Evolutionary conservation across 2,329 filamentous ascomycete species (phyloP).

Genomic region (Onygenales sp.): DNA sequence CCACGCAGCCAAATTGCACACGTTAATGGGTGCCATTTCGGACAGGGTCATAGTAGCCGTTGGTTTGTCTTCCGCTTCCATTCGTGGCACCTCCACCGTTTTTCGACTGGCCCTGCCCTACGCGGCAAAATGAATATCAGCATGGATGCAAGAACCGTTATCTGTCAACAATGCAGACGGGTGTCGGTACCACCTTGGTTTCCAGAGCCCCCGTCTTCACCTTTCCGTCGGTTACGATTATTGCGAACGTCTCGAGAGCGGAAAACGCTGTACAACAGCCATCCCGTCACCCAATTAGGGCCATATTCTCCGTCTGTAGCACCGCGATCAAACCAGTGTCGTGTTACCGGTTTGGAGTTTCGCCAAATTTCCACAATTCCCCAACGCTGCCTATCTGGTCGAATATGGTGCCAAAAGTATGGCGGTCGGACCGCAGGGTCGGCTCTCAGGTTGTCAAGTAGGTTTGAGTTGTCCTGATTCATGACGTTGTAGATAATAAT

Average conservation of each 20-base stretch:
- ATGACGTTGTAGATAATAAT: slow-evolving; percentile 34
- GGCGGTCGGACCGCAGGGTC: slow-evolving; percentile 30
- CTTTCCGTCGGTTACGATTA: slow-evolving; percentile 35
- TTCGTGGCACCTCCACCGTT: slow-evolving; percentile 13
- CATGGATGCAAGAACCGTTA: neutral
- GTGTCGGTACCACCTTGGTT: slow-evolving; percentile 2
- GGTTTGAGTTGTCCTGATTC: slow-evolving; percentile 30
- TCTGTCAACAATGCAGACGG: neutral
- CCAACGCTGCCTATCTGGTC: slow-evolving; percentile 33
- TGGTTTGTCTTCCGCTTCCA: slow-evolving; percentile 17
- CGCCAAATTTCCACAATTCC: slow-evolving; percentile 34
- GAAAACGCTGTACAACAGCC: slow-evolving; percentile 40
- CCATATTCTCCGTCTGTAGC: slow-evolving; percentile 34
- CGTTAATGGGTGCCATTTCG: slow-evolving; percentile 24
- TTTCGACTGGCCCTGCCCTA: slow-evolving; percentile 16
- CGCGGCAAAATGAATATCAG: slow-evolving; percentile 2
- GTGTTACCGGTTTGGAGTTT: slow-evolving; percentile 29
- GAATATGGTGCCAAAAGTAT: slow-evolving; percentile 39
- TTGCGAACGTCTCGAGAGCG: slow-evolving; percentile 38
- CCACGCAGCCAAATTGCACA: neutral
- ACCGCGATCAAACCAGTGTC: slow-evolving; percentile 31
- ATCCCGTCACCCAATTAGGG: slow-evolving; percentile 38
- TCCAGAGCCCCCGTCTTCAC: slow-evolving; percentile 17
- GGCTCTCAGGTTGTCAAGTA: slow-evolving; percentile 30
- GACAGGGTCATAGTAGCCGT: slow-evolving; percentile 33